Evolutionary conservation across 2,329 filamentous ascomycete species (phyloP).

Genomic region (Diaporthe humulicola): DNA sequence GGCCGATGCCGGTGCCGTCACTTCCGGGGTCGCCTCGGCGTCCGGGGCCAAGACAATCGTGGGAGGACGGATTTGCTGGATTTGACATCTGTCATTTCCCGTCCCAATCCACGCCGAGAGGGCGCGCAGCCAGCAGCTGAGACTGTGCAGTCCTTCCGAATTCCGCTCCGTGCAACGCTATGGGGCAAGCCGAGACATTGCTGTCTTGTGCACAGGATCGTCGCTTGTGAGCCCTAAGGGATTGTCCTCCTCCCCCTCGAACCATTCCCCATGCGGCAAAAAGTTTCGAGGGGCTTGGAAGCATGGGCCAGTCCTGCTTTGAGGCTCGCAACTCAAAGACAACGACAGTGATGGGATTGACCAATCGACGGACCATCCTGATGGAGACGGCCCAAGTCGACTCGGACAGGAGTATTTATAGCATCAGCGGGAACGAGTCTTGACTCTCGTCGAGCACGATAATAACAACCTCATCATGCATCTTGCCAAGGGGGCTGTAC

Average conservation of each 20-base stretch:
- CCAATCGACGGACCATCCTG: constrained; percentile 7
- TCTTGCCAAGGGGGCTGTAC: constrained; percentile 32
- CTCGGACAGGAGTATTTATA: constrained; percentile 20
- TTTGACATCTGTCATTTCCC: constrained; percentile 19
- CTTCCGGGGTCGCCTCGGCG: constrained; percentile 17
- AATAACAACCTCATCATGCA: constrained; percentile 20
- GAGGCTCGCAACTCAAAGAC: constrained; percentile 36
- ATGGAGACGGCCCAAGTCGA: constrained; percentile 20
- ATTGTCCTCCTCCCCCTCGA: neutral
- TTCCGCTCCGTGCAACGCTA: constrained; percentile 8
- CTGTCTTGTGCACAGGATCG: constrained; percentile 15
- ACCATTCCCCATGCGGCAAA: constrained; percentile 22
- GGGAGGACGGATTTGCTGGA: constrained; percentile 19
- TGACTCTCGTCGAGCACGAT: constrained; percentile 21
- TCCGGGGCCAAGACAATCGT: constrained; percentile 12
- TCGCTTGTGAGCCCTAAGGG: neutral
- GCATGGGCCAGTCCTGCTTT: constrained; percentile 31
- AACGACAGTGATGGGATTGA: constrained; percentile 22
- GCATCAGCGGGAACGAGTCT: constrained; percentile 20
- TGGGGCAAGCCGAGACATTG: constrained; percentile 23
- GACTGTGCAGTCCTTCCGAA: constrained; percentile 14
- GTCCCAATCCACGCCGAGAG: neutral
- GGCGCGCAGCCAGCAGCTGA: constrained; percentile 8
- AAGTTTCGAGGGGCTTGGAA: constrained; percentile 20
- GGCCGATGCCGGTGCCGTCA: constrained; percentile 30